Evolutionary conservation across 1,284 basidiomycete species (phyloP).

Genomic region (Tremellales sp.): DNA sequence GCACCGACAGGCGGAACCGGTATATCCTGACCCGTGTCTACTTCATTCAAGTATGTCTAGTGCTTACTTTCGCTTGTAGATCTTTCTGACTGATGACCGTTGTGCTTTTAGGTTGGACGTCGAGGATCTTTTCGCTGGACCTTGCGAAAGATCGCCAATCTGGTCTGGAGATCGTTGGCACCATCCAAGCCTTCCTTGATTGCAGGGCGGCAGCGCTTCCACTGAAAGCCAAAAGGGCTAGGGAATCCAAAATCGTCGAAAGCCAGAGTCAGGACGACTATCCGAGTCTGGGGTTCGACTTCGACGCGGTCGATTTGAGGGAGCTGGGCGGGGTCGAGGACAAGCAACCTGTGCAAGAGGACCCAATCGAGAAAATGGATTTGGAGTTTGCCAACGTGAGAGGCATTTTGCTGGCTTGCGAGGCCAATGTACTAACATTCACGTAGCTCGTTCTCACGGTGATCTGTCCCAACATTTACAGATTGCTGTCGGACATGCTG

Average conservation of each 20-base stretch:
- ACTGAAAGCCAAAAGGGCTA: slow-evolving; percentile 49
- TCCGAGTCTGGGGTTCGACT: slow-evolving; percentile 43
- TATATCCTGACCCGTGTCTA: slow-evolving; percentile 66
- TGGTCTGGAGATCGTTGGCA: slow-evolving; percentile 57
- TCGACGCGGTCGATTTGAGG: slow-evolving; percentile 34
- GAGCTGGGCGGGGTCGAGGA: slow-evolving; percentile 25
- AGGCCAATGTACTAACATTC: slow-evolving; percentile 1
- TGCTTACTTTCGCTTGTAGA: not conserved
- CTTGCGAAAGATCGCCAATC: slow-evolving; percentile 54
- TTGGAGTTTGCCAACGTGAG: slow-evolving; percentile 38
- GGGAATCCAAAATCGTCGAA: slow-evolving; percentile 42
- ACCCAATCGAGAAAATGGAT: slow-evolving; percentile 37
- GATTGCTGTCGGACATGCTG: slow-evolving; percentile 57
- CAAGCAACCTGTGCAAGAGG: slow-evolving; percentile 10
- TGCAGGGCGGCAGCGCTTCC: slow-evolving; percentile 58
- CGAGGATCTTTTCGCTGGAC: slow-evolving; percentile 57
- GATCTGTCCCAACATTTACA: slow-evolving; percentile 61
- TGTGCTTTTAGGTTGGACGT: slow-evolving; percentile 72
- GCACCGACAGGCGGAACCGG: slow-evolving; percentile 20
- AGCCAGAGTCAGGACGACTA: slow-evolving; percentile 69
- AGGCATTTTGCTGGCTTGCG: not conserved
- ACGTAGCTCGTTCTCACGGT: slow-evolving; percentile 56
- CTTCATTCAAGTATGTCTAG: slow-evolving; percentile 58
- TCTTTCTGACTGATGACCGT: slow-evolving; percentile 12
- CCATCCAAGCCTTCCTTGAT: slow-evolving; percentile 64